Conservation (phyloP, 1,284 basidiomycete genomes). For the Naganishia sp. region DNA sequence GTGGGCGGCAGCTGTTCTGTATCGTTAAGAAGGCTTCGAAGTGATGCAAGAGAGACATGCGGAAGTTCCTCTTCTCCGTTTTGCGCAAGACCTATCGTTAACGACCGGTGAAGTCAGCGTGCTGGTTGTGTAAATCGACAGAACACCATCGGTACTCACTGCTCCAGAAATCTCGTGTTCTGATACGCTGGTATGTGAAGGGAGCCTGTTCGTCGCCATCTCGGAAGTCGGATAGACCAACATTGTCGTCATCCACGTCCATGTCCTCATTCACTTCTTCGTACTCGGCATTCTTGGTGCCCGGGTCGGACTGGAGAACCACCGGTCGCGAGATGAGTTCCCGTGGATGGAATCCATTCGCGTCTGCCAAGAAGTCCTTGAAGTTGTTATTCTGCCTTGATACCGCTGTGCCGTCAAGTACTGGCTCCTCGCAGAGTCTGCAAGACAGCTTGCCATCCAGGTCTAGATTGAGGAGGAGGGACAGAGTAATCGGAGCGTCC, state of each 20-base stretch:
- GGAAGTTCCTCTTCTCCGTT: background rate
- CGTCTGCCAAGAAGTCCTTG: too few relatives aligned
- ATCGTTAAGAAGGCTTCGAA: conserved; percentile 15
- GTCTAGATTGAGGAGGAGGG: background rate
- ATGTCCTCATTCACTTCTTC: background rate
- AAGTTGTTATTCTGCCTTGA: background rate
- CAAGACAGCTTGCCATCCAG: conserved; percentile 3
- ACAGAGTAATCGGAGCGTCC: background rate
- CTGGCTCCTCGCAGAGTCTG: background rate
- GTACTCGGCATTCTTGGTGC: background rate
- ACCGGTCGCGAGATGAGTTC: background rate
- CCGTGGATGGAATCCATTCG: background rate
- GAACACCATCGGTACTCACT: background rate
- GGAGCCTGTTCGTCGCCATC: background rate
- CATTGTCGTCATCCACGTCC: background rate
- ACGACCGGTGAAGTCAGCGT: background rate
- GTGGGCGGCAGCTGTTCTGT: conserved; percentile 3
- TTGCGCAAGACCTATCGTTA: background rate
- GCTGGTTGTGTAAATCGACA: background rate
- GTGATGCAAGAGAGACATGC: background rate
- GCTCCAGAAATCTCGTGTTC: conserved; percentile 9
- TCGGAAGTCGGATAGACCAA: background rate
- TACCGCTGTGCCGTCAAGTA: background rate
- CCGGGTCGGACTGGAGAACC: background rate
- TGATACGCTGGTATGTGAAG: background rate